Evolutionary conservation across 257 asterid species (phyloP), one percentile per base, ranked within the genome.

Genomic region (Nicotiana attenuata): DNA sequence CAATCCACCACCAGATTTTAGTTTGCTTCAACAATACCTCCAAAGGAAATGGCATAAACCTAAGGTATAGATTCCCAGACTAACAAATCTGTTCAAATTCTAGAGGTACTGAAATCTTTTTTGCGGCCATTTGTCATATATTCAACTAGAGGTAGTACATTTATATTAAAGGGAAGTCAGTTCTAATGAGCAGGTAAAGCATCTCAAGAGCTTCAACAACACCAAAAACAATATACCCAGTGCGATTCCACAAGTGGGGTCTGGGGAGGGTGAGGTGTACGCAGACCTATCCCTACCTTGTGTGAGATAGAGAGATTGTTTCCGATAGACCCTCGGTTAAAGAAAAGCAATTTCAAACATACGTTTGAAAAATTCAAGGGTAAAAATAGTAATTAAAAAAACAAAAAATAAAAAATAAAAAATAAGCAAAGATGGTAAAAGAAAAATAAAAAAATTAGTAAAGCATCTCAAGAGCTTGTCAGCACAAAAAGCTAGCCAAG

Each of bases 11-110:
- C 64, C 26, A 75, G 16, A 75, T 50, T 75, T 75, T 50, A 16
- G 61, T 47, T 73, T 26, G 64, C 64, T 75, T 24, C 63, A 75
- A 50, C 24, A 50, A 50, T 50, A 50, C 16, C 80, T 75, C 80
- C 4, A 75, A 24, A 50, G 60, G 78, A 73, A 45, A 73, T 14
- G 78, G n/a, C 22, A 14, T 14, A 59, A 73, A 71, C 60, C 60
- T 45, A 73, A 45, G 78, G 78, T 22, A 73, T 20, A 73, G 38
- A 73, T 73, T 73, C 78, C 61, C 38, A 22, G 16, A 71, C 56
- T 56, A 13, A 19, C 5, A 13, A 14, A 73, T 45, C 60, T 45
- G 78, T 47, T 47, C 60, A 73, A 45, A 45, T 73, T 73, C 60
- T 22, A 22, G 61, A 59, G 64, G 16, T 50, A 26, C 45, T 50